Evolutionary conservation across 257 asterid species (phyloP).

Genomic region (Primulina eburnea): DNA sequence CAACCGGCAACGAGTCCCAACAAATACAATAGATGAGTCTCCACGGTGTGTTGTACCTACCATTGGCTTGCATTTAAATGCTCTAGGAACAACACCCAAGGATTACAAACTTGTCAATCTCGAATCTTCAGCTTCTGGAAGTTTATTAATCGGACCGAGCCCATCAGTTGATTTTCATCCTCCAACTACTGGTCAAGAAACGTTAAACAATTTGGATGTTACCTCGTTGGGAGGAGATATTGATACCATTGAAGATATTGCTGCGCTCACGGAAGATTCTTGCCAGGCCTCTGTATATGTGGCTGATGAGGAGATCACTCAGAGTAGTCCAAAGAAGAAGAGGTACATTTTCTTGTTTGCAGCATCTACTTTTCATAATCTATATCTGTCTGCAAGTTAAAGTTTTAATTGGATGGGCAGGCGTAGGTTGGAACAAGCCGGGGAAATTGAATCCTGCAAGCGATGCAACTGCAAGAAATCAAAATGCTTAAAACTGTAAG

Average conservation of each 20-base stretch:
- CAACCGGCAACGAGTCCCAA: constrained; percentile 33
- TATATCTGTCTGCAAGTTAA: constrained; percentile 17
- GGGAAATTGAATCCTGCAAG: constrained; percentile 73
- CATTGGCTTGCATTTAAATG: constrained; percentile 90
- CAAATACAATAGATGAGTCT: constrained; percentile 38
- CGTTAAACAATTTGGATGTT: constrained; percentile 33
- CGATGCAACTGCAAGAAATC: constrained; percentile 97
- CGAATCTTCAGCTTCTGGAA: constrained; percentile 53
- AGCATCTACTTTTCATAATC: not conserved
- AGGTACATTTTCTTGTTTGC: constrained; percentile 39
- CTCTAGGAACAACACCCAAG: constrained; percentile 72
- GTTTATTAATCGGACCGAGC: constrained; percentile 56
- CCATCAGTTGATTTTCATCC: constrained; percentile 44
- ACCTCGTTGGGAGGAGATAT: constrained; percentile 40
- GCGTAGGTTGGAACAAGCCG: constrained; percentile 52
- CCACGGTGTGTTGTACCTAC: constrained; percentile 61
- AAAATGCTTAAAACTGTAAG: constrained; percentile 97
- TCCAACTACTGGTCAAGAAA: constrained; percentile 37
- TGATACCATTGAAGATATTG: constrained; percentile 37
- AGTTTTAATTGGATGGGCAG: constrained; percentile 37
- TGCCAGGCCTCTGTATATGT: constrained; percentile 35
- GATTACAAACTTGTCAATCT: constrained; percentile 46
- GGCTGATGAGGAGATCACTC: constrained; percentile 57
- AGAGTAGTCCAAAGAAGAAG: constrained; percentile 86
- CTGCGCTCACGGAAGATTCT: constrained; percentile 44